Evolutionary conservation across 2,329 filamentous ascomycete genomes (phyloP).

Genomic region (Cercospora sp.): DNA sequence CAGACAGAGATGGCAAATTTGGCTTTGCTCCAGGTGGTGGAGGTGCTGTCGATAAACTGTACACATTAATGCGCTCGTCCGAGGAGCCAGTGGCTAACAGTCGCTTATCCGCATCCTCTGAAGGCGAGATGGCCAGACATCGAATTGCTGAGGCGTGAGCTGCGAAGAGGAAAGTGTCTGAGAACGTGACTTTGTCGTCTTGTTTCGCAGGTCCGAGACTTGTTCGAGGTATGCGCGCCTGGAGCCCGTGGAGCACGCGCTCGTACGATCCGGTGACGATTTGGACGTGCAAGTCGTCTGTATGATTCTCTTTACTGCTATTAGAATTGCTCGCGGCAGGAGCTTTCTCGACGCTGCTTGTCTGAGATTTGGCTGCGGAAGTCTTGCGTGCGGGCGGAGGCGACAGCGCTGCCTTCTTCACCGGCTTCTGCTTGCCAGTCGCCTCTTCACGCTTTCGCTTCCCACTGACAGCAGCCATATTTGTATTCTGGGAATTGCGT

Average conservation of each 20-base stretch:
- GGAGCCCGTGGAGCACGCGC: conserved; percentile 84
- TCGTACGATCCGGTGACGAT: conserved; percentile 94
- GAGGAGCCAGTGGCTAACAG: conserved; percentile 88
- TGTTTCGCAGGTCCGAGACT: neutral
- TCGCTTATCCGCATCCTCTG: conserved; percentile 67
- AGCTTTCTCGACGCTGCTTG: conserved; percentile 5
- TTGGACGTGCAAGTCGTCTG: conserved; percentile 65
- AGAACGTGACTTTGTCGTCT: conserved; percentile 60
- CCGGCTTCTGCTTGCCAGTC: conserved; percentile 15
- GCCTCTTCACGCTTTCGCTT: conserved; percentile 15
- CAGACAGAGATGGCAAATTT: conserved; percentile 61
- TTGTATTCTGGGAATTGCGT: neutral
- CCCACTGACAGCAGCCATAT: conserved; percentile 6
- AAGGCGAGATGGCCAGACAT: conserved; percentile 78
- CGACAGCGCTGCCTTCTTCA: conserved; percentile 12
- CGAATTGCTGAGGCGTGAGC: conserved; percentile 88
- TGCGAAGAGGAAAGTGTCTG: conserved; percentile 93
- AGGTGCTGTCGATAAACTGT: conserved; percentile 67
- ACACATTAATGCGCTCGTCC: conserved; percentile 93
- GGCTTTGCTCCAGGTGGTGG: conserved; percentile 59
- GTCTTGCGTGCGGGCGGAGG: conserved; percentile 1
- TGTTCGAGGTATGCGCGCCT: conserved; percentile 62
- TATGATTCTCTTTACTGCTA: neutral
- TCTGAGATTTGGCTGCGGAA: conserved; percentile 9
- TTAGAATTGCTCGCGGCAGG: neutral